phyloP scores from a whole-genome alignment of 768 basidiomycete species.

The Brasilioporus rufonigricans region DNA sequence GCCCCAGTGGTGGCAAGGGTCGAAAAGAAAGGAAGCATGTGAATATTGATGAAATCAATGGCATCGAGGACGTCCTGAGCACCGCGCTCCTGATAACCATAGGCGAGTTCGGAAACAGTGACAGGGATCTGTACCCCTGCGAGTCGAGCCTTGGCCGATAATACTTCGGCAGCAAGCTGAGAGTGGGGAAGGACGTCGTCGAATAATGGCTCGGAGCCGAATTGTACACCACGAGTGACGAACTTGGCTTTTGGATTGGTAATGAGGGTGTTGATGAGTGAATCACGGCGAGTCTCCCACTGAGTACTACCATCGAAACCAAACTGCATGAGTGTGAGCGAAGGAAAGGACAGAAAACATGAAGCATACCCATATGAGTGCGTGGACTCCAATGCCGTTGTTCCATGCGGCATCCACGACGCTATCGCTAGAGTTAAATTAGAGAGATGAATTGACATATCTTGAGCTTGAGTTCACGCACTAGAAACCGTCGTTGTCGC shows the following conservation, averaged over 20 bases:
- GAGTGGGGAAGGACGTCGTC: slow-evolving; percentile 32
- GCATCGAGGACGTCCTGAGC: slow-evolving; percentile 55
- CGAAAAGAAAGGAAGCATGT: slow-evolving; percentile 71
- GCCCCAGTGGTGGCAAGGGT: slow-evolving; percentile 38
- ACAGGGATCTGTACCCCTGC: slow-evolving; percentile 58
- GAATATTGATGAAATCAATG: slow-evolving; percentile 62
- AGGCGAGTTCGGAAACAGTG: slow-evolving; percentile 66
- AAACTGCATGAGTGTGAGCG: slow-evolving; percentile 27
- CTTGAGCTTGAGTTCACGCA: slow-evolving; percentile 8
- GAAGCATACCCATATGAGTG: slow-evolving; percentile 65
- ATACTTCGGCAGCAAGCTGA: neutral
- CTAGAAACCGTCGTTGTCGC: slow-evolving; percentile 42
- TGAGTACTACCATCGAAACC: slow-evolving; percentile 39
- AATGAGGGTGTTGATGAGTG: slow-evolving; percentile 49
- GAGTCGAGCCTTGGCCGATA: slow-evolving; percentile 20
- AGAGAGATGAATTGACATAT: slow-evolving; percentile 14
- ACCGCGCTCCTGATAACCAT: slow-evolving; percentile 51
- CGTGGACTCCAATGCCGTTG: slow-evolving; percentile 66
- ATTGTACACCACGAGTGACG: slow-evolving; percentile 63
- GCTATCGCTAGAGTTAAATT: slow-evolving; percentile 41
- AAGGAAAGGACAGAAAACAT: neutral
- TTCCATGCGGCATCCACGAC: slow-evolving; percentile 68
- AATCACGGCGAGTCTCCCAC: slow-evolving; percentile 55
- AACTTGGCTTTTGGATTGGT: slow-evolving; percentile 63
- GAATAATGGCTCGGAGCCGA: slow-evolving; percentile 69